A percentile compares a stretch with the other conserved stretches of the same genome.
Conservation (phyloP, 2,329 filamentous ascomycete genomes). For the Pseudogymnoascus sp. region DNA sequence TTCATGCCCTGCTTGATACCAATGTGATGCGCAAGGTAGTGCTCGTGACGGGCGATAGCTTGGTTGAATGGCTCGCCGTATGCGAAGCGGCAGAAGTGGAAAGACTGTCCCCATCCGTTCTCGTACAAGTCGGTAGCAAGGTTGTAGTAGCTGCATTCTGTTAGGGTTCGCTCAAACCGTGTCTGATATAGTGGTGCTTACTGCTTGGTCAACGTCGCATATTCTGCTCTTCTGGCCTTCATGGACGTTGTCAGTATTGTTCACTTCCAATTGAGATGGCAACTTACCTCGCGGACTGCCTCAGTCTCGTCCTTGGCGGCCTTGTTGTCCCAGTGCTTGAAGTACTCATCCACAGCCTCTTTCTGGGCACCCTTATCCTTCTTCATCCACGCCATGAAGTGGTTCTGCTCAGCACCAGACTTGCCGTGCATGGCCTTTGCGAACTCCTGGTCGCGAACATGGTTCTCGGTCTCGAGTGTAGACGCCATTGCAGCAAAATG, state of each 20-base stretch:
- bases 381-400: constrained; percentile 72
- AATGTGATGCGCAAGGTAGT: constrained; percentile 90
- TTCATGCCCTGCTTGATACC: constrained; percentile 77
- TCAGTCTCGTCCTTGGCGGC: constrained; percentile 69
- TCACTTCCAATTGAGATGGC: background rate
- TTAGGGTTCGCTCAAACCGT: constrained; percentile 8
- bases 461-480: constrained; percentile 70
- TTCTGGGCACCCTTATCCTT: constrained; percentile 76
- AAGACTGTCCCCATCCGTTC: constrained; percentile 91
- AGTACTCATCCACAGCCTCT: constrained; percentile 81
- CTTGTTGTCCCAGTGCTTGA: constrained; percentile 95
- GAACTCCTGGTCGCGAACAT: constrained; percentile 79
- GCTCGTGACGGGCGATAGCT: constrained; percentile 92
- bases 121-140: constrained; percentile 94
- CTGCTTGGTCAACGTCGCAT: constrained; percentile 89
- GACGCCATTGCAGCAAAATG: constrained; percentile 7
- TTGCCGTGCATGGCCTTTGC: constrained; percentile 75
- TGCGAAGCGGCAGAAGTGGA: constrained; percentile 96
- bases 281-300: constrained; percentile 64
- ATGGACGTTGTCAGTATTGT: constrained; percentile 16
- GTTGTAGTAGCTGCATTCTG: constrained; percentile 72
- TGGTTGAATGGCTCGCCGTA: constrained; percentile 79
- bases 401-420: constrained; percentile 60
- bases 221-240: constrained; percentile 73
- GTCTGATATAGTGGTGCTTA: constrained; percentile 37